phyloP scores from a whole-genome alignment of 768 basidiomycete genomes.

The Psilocybe azurescens region DNA sequence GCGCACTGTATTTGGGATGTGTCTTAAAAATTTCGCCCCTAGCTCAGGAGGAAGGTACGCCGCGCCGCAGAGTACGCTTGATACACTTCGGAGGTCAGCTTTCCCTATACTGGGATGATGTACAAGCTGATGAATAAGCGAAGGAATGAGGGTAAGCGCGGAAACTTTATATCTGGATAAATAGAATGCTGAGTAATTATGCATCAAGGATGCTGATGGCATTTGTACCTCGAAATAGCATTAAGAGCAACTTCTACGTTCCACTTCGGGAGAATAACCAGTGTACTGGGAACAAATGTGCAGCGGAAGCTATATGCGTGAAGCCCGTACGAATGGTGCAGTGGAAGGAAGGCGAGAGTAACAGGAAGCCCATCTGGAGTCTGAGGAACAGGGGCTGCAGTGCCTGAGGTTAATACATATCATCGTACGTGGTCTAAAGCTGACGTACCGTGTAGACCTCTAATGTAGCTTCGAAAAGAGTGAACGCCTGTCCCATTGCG shows the following conservation, averaged over 20 bases:
- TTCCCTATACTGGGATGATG: conserved; percentile 54
- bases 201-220: neutral
- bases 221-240: conserved; percentile 60
- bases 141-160: conserved; percentile 60
- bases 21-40: conserved; percentile 39
- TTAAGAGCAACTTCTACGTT: conserved; percentile 53
- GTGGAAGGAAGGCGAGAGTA: conserved; percentile 62
- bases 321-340: conserved; percentile 72
- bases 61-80: conserved; percentile 54
- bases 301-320: conserved; percentile 54
- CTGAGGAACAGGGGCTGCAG: conserved; percentile 42
- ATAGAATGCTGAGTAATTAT: neutral
- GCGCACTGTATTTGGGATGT: conserved; percentile 37
- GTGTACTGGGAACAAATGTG: conserved; percentile 49
- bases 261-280: conserved; percentile 66
- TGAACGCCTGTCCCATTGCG: conserved; percentile 43
- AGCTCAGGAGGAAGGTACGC: conserved; percentile 73
- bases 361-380: conserved; percentile 53
- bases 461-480: conserved; percentile 30
- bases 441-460: conserved; percentile 45
- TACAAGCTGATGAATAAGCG: conserved; percentile 67
- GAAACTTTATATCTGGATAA: conserved; percentile 60
- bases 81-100: conserved; percentile 58
- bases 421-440: neutral
- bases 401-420: neutral